Base-by-base conservation (phyloP, 192 early-diverging fungal species). In the Nowakowskiella sp. region DNA sequence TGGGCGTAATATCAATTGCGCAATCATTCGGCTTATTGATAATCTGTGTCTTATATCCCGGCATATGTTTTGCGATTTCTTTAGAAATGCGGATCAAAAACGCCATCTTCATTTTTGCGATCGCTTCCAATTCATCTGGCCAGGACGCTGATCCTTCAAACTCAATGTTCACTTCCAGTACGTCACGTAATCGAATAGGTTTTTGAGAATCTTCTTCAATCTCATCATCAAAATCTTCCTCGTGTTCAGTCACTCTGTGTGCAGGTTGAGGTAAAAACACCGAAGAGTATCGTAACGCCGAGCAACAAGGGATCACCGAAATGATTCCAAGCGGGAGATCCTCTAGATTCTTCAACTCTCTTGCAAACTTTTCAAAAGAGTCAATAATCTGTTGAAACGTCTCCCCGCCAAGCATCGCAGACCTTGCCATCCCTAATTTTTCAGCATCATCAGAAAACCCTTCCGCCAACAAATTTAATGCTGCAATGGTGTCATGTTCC, bases 41-140 rank as follows among this genome's bases (percentile, higher is more conserved):
- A 55, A 55, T 44, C 6, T 24, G 8, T 32, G 53, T 49, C 47
- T 47, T 22, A 22, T 46, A 6, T 66, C 71, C 74, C 0, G 77
- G 69, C 30, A 73, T 61, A 2, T 67, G 57, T 6, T 57, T 50
- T 4, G 52, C 53, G 46, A 84, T 64, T 44, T 62, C 31, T 42
- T 87, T 81, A 24, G 77, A 84, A 34, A 98, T 71, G 36, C 80
- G 77, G 45, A 92, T 63, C 55, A 85, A 80, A 53, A 96, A 91
- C 5, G 94, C 92, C 0, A 75, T 60, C 66, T 98, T 98, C 72
- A 92, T 81, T 33, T 87, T 84, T 73, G 92, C 85, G 47, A 98
- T 76, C 4, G 92, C 90, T 1, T 60, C 65, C 1, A 94, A 65
- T 49, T 95, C 87, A 67, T 88, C 84, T 13, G 94, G 92, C 91